Base-by-base conservation (phyloP, 805 yeast genomes). In the Ogataea trehaloabstinens region DNA sequence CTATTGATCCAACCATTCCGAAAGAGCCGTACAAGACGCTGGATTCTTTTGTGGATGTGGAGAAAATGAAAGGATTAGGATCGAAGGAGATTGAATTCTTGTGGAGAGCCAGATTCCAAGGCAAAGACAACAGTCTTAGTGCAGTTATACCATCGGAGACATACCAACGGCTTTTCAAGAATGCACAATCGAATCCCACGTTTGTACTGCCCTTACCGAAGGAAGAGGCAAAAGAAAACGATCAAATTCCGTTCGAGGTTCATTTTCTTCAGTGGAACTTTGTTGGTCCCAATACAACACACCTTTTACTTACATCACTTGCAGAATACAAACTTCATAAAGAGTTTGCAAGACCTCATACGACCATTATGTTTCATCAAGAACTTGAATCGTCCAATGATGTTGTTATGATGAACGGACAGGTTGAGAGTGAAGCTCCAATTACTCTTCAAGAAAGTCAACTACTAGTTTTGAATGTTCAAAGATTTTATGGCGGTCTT, bases 211-310 rank as follows among this genome's bases (percentile, higher is more conserved):
- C 99, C 0, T 65, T 93, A 39, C 96, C 97, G 4, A 78, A 82
- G 50, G 78, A 68, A 15, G 66, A 67, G 25, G 68, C 66, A 11
- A 51, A 48, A 1, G 62, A 56, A 11, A 66, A 65, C 3, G 45
- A 39, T 19, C 45, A 42, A 12, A 61, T 63, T 3, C 65, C 65
- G 30, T 80, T 42, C 54, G 99, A 93, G 64, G 73, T 93, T 65
- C 97, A 93, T 57, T 88, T 84, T 59, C 78, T 90, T 17, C 98
- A 93, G 65, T 93, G 99, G 99, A 72, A 79, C 15, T 86, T 88
- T 59, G 90, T 84, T 11, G 95, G 91, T 1, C 82, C 85, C 12
- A 52, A 78, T 29, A 90, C 97, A 2, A 71, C 86, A 1, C 96
- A 93, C 64, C 87, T 95, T 57, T 74, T 93, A 74, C 70, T 93